phyloP scores from a whole-genome alignment of 148 eudicot species.

The Silene conica region DNA sequence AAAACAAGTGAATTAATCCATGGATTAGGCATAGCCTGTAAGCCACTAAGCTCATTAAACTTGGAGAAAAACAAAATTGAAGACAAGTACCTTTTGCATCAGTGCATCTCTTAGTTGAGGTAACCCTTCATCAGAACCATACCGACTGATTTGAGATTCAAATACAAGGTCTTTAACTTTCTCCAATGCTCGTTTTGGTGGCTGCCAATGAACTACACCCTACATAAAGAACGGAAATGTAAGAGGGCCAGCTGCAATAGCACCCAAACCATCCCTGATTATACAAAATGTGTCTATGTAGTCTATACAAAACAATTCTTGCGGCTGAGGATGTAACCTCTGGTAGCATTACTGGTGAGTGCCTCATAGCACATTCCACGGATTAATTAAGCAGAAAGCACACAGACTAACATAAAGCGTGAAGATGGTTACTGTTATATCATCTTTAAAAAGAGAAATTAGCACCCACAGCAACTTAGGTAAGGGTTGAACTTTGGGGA shows the following conservation, averaged over 20 bases:
- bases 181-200: slow-evolving; percentile 73
- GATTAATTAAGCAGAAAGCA: neutral
- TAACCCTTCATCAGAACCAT: slow-evolving; percentile 96
- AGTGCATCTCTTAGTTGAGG: slow-evolving; percentile 87
- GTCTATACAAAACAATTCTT: neutral
- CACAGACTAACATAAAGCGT: neutral
- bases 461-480: neutral
- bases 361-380: neutral
- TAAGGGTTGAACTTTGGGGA: slow-evolving; percentile 7
- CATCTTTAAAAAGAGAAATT: neutral
- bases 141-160: slow-evolving; percentile 83
- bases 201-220: slow-evolving; percentile 99
- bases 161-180: slow-evolving; percentile 66
- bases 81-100: slow-evolving; percentile 50
- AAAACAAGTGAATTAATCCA: too few relatives aligned
- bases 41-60: neutral
- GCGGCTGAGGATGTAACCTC: neutral
- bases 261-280: neutral
- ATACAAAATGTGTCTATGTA: neutral
- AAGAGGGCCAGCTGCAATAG: neutral
- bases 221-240: slow-evolving; percentile 26
- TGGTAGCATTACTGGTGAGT: neutral
- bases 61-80: neutral
- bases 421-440: neutral
- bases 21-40: neutral